Conservation (phyloP, 2,329 filamentous ascomycete species). For the Stachybotrys chlorohalonatus region DNA sequence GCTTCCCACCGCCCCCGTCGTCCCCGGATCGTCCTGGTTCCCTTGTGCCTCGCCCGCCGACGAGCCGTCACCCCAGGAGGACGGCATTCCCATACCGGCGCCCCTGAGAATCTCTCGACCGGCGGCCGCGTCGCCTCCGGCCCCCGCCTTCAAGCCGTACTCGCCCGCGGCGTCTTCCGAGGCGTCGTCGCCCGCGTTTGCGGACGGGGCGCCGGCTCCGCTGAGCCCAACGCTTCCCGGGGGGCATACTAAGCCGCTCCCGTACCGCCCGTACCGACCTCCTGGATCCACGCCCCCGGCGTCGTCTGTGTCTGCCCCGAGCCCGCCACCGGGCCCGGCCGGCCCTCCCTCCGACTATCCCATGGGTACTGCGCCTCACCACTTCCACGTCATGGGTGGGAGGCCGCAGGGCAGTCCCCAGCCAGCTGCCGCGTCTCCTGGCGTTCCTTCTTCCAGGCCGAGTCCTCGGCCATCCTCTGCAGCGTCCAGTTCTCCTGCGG, state of each 20-base stretch:
- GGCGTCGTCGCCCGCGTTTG: not conserved
- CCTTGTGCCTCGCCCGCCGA: not conserved
- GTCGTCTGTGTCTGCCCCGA: constrained; percentile 3
- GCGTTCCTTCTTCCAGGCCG: not conserved
- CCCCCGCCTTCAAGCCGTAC: constrained; percentile 17
- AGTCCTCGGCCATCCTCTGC: constrained; percentile 1
- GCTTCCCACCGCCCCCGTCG: not conserved
- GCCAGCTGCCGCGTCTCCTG: not conserved
- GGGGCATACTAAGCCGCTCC: constrained; percentile 4
- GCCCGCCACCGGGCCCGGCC: constrained; percentile 4
- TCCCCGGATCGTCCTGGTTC: constrained; percentile 5
- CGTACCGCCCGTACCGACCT: constrained; percentile 21
- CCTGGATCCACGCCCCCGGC: constrained; percentile 7
- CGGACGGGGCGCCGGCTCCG: not conserved
- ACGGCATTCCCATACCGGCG: constrained; percentile 6
- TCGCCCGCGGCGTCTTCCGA: constrained; percentile 11
- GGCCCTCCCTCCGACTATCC: constrained; percentile 5
- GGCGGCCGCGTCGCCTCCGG: constrained; percentile 10
- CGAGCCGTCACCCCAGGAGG: constrained; percentile 6
- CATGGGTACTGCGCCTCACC: constrained; percentile 11
- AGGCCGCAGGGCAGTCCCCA: not conserved
- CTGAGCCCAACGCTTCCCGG: not conserved
- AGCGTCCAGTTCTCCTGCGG: not conserved
- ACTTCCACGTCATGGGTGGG: constrained; percentile 7
- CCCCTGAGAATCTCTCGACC: constrained; percentile 16